These are phyloP conservation scores for Erythrophleum fordii DNA, from an alignment of 306 rosid genomes.

Conservation along the genomic window DNA sequence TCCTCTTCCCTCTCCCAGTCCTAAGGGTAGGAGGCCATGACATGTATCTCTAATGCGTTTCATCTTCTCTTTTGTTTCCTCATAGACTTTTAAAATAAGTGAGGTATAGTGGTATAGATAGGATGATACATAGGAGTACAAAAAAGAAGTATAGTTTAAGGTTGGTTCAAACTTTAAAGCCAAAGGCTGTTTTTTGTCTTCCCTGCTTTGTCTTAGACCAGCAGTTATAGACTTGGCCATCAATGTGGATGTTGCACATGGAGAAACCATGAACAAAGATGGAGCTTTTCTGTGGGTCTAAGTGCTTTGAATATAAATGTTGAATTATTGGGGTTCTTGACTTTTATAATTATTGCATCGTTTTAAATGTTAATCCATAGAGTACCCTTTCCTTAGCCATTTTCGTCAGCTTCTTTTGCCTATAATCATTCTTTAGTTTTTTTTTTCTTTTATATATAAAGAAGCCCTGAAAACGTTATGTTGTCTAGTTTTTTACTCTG, in stretches of 20 bases:
- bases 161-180: neutral
- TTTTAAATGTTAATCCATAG: neutral
- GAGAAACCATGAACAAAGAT: neutral
- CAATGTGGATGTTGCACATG: neutral
- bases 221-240: neutral
- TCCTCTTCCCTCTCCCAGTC: conserved; percentile 42
- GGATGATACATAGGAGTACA: neutral
- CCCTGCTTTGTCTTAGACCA: neutral
- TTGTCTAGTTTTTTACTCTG: too few relatives aligned
- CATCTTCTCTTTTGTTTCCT: too few relatives aligned
- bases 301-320: neutral
- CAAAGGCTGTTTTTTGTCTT: neutral
- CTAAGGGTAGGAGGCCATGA: neutral
- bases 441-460: too few relatives aligned
- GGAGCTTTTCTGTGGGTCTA: neutral
- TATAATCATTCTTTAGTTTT: too few relatives aligned
- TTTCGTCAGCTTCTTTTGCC: neutral
- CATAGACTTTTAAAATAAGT: too few relatives aligned
- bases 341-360: neutral
- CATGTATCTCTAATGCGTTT: neutral
- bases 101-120: neutral
- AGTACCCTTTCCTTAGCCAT: neutral
- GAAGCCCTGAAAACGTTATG: too few relatives aligned
- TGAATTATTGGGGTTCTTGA: neutral
- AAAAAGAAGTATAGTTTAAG: neutral